Percentiles rank a stretch among this genome's conserved stretches.
Evolutionary conservation across 2,329 filamentous ascomycete genomes (phyloP).

Genomic region (Acarospora socialis): DNA sequence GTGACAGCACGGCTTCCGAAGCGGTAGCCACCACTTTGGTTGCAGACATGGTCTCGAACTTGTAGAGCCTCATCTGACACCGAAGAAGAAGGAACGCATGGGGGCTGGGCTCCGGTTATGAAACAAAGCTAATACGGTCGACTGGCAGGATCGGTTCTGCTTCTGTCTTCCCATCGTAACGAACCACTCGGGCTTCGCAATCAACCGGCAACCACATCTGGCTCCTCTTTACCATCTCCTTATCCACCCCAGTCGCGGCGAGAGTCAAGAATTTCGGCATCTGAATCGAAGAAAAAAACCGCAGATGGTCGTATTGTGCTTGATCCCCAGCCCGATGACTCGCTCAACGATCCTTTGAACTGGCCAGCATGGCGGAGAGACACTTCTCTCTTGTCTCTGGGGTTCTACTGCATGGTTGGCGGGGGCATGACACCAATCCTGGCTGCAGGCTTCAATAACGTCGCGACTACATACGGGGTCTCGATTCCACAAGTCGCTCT

Average conservation of each 20-base stretch:
- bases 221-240: slow-evolving; percentile 38
- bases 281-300: slow-evolving; percentile 69
- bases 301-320: slow-evolving; percentile 71
- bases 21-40: no score
- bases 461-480: slow-evolving; percentile 53
- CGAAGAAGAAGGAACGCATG: no score
- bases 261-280: no score
- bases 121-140: no score
- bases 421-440: slow-evolving; percentile 85
- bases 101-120: no score
- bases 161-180: slow-evolving; percentile 46
- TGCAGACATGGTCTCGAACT: no score
- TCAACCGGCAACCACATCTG: slow-evolving; percentile 46
- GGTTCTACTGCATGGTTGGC: slow-evolving; percentile 85
- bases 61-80: no score
- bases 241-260: slow-evolving; percentile 16
- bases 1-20: no score
- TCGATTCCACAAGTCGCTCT: slow-evolving; percentile 60
- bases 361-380: slow-evolving; percentile 78
- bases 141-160: slow-evolving; percentile 43
- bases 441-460: slow-evolving; percentile 75
- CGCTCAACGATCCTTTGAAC: slow-evolving; percentile 79
- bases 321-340: slow-evolving; percentile 84
- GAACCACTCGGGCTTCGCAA: slow-evolving; percentile 46
- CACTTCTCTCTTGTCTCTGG: slow-evolving; percentile 62